Percentiles rank a stretch among this genome's conserved stretches.
phyloP scores from a whole-genome alignment of 306 rosid species.

The Inga leiocalycina region DNA sequence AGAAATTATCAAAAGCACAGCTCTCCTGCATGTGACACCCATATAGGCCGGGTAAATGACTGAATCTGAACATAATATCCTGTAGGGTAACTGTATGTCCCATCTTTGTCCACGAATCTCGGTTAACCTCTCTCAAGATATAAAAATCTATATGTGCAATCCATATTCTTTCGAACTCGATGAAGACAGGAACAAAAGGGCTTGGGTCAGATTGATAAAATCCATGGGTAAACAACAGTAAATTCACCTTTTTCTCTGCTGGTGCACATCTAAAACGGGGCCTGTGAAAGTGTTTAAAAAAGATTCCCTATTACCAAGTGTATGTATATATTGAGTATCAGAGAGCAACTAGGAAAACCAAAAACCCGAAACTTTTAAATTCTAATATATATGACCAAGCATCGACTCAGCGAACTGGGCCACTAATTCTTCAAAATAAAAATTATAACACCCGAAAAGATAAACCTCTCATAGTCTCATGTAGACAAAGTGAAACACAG shows the following conservation, averaged over 20 bases:
- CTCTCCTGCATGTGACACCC: conserved; percentile 44
- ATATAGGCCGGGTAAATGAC: conserved; percentile 42
- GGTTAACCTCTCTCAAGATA: conserved; percentile 25
- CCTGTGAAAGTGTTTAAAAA: conserved; percentile 29
- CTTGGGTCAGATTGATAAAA: conserved; percentile 5
- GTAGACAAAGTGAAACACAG: neutral
- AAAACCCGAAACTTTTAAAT: neutral
- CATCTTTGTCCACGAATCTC: conserved; percentile 45
- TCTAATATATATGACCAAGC: neutral
- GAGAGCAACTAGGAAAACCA: neutral
- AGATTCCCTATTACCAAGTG: neutral
- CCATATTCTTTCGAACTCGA: neutral
- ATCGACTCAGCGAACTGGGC: neutral
- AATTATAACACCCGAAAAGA: neutral
- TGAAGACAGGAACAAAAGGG: neutral
- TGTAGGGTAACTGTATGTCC: conserved; percentile 50
- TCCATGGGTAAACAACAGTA: neutral
- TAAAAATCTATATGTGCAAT: conserved; percentile 15
- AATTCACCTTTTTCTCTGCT: conserved; percentile 24
- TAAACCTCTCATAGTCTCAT: neutral
- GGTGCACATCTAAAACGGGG: conserved; percentile 18
- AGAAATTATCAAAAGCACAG: conserved; percentile 34
- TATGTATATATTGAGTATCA: neutral
- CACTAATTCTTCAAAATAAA: neutral
- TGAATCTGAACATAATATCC: conserved; percentile 41